Evolutionary conservation across 2,329 filamentous ascomycete genomes (phyloP), one percentile per base, ranked within the genome.

Genomic region (Akanthomyces lecanii): DNA sequence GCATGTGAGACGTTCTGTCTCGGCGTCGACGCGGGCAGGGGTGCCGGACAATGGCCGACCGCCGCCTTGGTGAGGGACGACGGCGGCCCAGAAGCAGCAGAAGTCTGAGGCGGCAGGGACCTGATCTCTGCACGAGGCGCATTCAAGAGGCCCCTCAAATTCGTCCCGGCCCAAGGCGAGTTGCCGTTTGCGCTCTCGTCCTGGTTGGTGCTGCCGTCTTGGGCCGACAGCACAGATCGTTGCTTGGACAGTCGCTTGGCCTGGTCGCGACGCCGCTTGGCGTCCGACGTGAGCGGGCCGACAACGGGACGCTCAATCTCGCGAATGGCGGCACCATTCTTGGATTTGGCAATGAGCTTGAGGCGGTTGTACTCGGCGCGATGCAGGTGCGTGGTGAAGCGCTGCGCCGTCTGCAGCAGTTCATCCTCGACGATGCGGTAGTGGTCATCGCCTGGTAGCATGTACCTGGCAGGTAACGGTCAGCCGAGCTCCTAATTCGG

Each of bases 351-450:
- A 42, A 79, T 76, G 40, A 78, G 76, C 72, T 89, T 89, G 51
- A 91, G 81, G 4, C 87, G 83, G 63, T 86, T 80, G 71, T 94
- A 94, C 73, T 92, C 90, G 18, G 86, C 89, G n/a, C 86, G 84
- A 71, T 93, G 90, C 1, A 94, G 81, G 72, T 92, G 89, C 5
- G 83, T 82, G 0, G 90, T 94, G 74, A 91, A 94, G 3, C 79
- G 77, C 59, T 85, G 83, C 0, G 90, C 90, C 0, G 86, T 84
- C 18, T 82, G 77, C 23, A 89, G 76, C 66, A 95, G 85, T 67
- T 94, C 90, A 69, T 95, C 91, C 73, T 94, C 91, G 0, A 95
- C 91, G 89, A 94, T 93, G 69, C 90, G 87, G 74, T 85, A 94
- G 61, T 76, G 77, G 71, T 93, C 89, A 72, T 95, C 91, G n/a